Percentiles rank a stretch among this genome's conserved stretches.
These are phyloP conservation scores for Colletotrichum tropicicola DNA, from an alignment of 2,329 filamentous ascomycete genomes.

Conservation along the genomic window DNA sequence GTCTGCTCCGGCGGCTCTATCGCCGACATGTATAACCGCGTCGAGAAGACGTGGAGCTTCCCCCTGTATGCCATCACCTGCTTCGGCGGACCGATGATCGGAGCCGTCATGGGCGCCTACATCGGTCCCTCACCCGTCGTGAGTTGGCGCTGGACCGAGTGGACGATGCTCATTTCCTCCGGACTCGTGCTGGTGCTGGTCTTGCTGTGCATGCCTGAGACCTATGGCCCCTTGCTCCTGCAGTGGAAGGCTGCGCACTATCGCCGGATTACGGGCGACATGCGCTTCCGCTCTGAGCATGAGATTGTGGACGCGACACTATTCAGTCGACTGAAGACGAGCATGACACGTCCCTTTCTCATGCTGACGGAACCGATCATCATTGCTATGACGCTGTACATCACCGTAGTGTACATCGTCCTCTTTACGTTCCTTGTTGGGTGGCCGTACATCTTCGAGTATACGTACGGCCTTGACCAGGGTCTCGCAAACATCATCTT, in stretches of 20 bases:
- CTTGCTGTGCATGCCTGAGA: constrained; percentile 71
- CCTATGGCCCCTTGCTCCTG: constrained; percentile 65
- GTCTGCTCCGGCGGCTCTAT: constrained; percentile 52
- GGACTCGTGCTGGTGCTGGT: constrained; percentile 64
- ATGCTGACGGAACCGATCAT: constrained; percentile 49
- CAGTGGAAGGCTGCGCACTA: constrained; percentile 67
- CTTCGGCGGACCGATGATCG: constrained; percentile 51
- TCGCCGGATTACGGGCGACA: constrained; percentile 68
- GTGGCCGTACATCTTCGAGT: constrained; percentile 57
- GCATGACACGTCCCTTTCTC: constrained; percentile 51
- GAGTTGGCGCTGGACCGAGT: constrained; percentile 72
- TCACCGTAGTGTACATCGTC: constrained; percentile 61
- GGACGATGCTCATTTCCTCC: constrained; percentile 71
- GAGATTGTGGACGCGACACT: constrained; percentile 62
- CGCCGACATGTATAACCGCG: constrained; percentile 46
- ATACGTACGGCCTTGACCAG: constrained; percentile 49
- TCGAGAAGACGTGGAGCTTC: constrained; percentile 46
- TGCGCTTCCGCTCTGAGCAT: constrained; percentile 70
- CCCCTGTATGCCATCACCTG: constrained; percentile 57
- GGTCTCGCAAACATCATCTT: constrained; percentile 54
- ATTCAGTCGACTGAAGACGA: constrained; percentile 59
- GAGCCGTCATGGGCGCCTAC: constrained; percentile 64
- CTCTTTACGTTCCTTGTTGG: constrained; percentile 63
- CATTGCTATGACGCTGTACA: constrained; percentile 56
- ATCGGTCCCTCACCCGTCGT: constrained; percentile 65